Evolutionary conservation across 1,284 basidiomycete genomes (phyloP).

Genomic region (Amylostereum chailletii): DNA sequence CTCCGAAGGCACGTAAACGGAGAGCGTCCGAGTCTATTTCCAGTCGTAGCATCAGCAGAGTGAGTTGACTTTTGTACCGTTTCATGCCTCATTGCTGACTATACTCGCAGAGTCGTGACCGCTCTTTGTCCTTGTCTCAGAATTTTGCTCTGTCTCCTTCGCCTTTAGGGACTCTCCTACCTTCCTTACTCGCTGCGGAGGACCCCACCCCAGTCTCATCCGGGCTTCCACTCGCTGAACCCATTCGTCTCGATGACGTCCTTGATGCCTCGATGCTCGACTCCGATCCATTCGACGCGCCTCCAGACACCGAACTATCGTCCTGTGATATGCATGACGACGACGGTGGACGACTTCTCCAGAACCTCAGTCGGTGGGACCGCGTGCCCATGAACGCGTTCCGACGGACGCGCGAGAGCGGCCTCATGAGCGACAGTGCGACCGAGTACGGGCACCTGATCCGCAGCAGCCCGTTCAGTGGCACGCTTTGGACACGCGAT

Average conservation of each 20-base stretch:
- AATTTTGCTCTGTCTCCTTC: slow-evolving; percentile 6
- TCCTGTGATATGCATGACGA: slow-evolving; percentile 11
- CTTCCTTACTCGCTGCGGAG: slow-evolving; percentile 19
- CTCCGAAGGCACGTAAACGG: slow-evolving; percentile 13
- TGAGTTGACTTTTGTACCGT: slow-evolving; percentile 4
- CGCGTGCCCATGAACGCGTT: slow-evolving; percentile 66
- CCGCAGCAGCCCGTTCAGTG: slow-evolving; percentile 32
- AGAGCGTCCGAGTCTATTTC: slow-evolving; percentile 12
- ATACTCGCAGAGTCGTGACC: slow-evolving; percentile 20
- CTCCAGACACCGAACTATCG: slow-evolving; percentile 14
- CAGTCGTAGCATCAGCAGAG: slow-evolving; percentile 8
- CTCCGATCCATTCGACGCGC: slow-evolving; percentile 35
- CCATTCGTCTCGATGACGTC: slow-evolving; percentile 73
- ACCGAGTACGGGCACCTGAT: slow-evolving; percentile 20
- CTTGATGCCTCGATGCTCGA: slow-evolving; percentile 65
- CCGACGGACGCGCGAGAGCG: slow-evolving; percentile 50
- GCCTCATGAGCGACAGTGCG: slow-evolving; percentile 25
- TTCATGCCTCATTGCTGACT: slow-evolving; percentile 1
- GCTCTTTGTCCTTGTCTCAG: slow-evolving; percentile 20
- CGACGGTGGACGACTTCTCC: slow-evolving; percentile 18
- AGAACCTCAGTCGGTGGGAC: slow-evolving; percentile 58
- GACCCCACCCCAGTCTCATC: slow-evolving; percentile 26
- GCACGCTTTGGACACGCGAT: slow-evolving; percentile 40
- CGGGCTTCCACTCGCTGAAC: slow-evolving; percentile 25
- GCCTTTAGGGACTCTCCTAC: slow-evolving; percentile 6